Percentiles rank a stretch among this genome's conserved stretches.
phyloP scores from a whole-genome alignment of 495 filamentous ascomycete genomes.

The Friedmanniomyces endolithicus region DNA sequence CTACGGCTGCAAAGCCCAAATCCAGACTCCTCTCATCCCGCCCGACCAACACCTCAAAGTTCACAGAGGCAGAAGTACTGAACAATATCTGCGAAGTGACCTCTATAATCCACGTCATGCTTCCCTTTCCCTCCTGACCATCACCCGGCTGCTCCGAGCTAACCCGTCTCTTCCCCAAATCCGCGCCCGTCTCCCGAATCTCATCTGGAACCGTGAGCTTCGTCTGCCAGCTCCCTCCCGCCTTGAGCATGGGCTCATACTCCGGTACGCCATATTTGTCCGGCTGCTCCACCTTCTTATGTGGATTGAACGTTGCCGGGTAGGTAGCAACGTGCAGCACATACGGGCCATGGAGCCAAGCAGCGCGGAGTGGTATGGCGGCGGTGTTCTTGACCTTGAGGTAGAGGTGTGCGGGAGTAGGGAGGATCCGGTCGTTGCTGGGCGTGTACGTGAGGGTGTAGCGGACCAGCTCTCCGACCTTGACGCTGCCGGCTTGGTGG shows the following conservation, averaged over 20 bases:
- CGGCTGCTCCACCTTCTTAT: slow-evolving; percentile 52
- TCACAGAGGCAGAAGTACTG: slow-evolving; percentile 73
- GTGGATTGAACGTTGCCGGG: slow-evolving; percentile 65
- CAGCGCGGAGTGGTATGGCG: slow-evolving; percentile 76
- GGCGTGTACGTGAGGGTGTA: slow-evolving; percentile 93
- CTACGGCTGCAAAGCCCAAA: slow-evolving; percentile 42
- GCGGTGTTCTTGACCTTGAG: slow-evolving; percentile 88
- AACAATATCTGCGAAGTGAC: slow-evolving; percentile 86
- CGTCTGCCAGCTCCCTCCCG: slow-evolving; percentile 73
- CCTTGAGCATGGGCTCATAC: slow-evolving; percentile 93
- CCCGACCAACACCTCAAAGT: slow-evolving; percentile 75
- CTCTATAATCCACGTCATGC: slow-evolving; percentile 81
- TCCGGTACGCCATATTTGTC: slow-evolving; percentile 57
- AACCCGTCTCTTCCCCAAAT: slow-evolving; percentile 8
- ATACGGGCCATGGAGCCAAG: slow-evolving; percentile 93
- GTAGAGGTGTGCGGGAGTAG: slow-evolving; percentile 62
- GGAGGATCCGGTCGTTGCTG: slow-evolving; percentile 73
- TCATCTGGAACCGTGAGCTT: slow-evolving; percentile 62
- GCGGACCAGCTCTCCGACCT: slow-evolving; percentile 82
- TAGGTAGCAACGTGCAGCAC: slow-evolving; percentile 76
- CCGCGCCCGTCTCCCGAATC: slow-evolving; percentile 41
- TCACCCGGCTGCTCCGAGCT: slow-evolving; percentile 2
- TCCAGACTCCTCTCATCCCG: slow-evolving; percentile 73
- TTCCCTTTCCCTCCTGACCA: slow-evolving; percentile 25
- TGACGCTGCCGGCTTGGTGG: slow-evolving; percentile 77